Conservation (phyloP, 2,329 filamentous ascomycete genomes). For the Xylariaceae sp. region DNA sequence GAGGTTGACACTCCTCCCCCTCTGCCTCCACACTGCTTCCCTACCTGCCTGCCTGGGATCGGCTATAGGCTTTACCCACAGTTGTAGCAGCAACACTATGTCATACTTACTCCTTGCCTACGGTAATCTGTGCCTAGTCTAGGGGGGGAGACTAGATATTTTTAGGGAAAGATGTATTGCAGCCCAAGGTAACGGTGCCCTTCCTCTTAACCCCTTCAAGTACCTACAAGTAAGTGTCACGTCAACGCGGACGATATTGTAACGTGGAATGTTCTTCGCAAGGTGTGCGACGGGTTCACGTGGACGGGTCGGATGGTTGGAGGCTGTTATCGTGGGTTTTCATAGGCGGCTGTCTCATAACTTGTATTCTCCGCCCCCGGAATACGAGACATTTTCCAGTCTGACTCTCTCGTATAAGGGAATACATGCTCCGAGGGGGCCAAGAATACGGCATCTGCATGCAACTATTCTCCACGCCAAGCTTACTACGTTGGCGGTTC, state of each 20-base stretch:
- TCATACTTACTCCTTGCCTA: not conserved
- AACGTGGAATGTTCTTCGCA: not conserved
- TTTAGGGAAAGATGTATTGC: not conserved
- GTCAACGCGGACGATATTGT: not conserved
- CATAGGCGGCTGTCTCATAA: not conserved
- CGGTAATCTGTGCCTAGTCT: too few species aligned
- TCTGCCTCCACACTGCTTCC: not conserved
- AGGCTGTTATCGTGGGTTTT: not conserved
- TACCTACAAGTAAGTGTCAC: not conserved
- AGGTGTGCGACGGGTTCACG: constrained; percentile 6
- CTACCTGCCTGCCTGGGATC: not conserved
- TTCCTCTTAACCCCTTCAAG: not conserved
- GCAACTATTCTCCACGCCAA: constrained; percentile 18
- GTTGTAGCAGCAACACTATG: not conserved
- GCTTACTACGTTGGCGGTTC: constrained; percentile 8
- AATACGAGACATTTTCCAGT: constrained; percentile 18
- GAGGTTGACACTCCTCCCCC: too few species aligned
- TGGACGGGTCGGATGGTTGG: not conserved
- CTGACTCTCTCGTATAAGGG: not conserved
- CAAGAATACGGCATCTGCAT: constrained; percentile 5
- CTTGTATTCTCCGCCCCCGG: constrained; percentile 2
- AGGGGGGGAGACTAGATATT: too few species aligned
- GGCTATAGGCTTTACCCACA: not conserved
- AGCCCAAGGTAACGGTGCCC: not conserved
- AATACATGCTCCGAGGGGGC: constrained; percentile 10